Evolutionary conservation across 2,329 filamentous ascomycete species (phyloP).

Genomic region (Trichophyton equinum): DNA sequence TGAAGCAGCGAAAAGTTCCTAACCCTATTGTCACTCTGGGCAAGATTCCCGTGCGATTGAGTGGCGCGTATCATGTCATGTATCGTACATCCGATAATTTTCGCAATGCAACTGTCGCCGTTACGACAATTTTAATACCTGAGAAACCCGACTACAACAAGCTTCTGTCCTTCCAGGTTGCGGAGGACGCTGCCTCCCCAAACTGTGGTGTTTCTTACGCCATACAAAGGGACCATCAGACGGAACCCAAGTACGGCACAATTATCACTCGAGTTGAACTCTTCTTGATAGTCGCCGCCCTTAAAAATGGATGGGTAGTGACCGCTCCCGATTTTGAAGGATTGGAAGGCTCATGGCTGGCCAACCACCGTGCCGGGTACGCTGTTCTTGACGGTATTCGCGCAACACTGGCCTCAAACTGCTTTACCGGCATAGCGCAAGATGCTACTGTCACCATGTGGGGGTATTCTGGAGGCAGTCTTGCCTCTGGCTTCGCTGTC

Average conservation of each 20-base stretch:
- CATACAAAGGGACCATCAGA: slow-evolving; percentile 27
- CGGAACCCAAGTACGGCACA: slow-evolving; percentile 24
- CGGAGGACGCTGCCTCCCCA: slow-evolving; percentile 20
- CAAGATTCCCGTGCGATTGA: slow-evolving; percentile 16
- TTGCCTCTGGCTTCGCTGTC: slow-evolving; percentile 40
- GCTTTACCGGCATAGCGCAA: slow-evolving; percentile 21
- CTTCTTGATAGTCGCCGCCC: slow-evolving; percentile 24
- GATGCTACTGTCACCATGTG: slow-evolving; percentile 34
- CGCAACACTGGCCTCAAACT: slow-evolving; percentile 24
- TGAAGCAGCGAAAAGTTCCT: slow-evolving; percentile 18
- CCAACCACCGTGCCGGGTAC: slow-evolving; percentile 33
- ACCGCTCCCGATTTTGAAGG: slow-evolving; percentile 38
- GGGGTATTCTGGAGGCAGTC: slow-evolving; percentile 45
- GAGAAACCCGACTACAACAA: slow-evolving; percentile 20
- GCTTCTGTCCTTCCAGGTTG: slow-evolving; percentile 34
- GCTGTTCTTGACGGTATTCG: slow-evolving; percentile 35
- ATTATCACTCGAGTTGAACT: slow-evolving; percentile 25
- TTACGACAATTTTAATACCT: slow-evolving; percentile 31
- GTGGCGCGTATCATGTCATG: slow-evolving; percentile 25
- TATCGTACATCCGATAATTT: slow-evolving; percentile 30
- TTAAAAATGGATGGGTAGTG: slow-evolving; percentile 37
- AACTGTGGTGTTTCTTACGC: slow-evolving; percentile 21
- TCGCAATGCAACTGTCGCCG: slow-evolving; percentile 26
- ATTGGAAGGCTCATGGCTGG: slow-evolving; percentile 32
- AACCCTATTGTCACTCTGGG: slow-evolving; percentile 17